These are phyloP conservation scores for Rhododendron henanense DNA, from an alignment of 148 eudicot species.

Conservation along the genomic window DNA sequence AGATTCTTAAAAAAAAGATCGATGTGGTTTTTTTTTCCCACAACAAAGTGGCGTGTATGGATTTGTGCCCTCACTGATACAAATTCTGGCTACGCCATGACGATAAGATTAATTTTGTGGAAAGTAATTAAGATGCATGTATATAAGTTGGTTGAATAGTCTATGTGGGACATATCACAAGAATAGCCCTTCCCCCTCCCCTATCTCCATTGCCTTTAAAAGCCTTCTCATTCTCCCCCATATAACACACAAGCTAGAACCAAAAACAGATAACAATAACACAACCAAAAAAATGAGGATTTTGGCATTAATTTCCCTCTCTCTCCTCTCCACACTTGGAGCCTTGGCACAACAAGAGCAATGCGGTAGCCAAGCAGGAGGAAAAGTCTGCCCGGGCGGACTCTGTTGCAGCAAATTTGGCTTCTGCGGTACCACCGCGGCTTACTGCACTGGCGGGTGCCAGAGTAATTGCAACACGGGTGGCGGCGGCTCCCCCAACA, in stretches of 20 bases:
- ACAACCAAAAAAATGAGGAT: background rate
- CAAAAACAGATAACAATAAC: no score
- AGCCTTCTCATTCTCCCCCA: background rate
- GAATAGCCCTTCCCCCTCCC: no score
- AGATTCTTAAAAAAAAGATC: no score
- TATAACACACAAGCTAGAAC: background rate
- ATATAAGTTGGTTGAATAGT: no score
- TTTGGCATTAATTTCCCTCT: background rate
- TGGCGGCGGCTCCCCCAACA: background rate
- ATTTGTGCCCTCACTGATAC: no score
- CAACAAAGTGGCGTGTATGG: no score
- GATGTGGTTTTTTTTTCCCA: no score
- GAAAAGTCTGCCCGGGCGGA: background rate
- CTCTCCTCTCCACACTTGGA: background rate
- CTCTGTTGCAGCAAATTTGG: constrained; percentile 15
- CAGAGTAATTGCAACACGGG: background rate
- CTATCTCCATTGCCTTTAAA: background rate
- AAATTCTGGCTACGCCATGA: no score
- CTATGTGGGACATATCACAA: no score
- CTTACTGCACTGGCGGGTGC: background rate
- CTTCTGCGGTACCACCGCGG: constrained; percentile 4
- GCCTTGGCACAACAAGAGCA: background rate
- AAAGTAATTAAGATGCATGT: no score
- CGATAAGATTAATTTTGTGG: no score
- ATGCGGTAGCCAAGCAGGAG: constrained; percentile 17